A percentile compares a stretch with the other conserved stretches of the same genome.
Conservation (phyloP, 2,329 filamentous ascomycete genomes). For the Arthrobotrys megalospora region DNA sequence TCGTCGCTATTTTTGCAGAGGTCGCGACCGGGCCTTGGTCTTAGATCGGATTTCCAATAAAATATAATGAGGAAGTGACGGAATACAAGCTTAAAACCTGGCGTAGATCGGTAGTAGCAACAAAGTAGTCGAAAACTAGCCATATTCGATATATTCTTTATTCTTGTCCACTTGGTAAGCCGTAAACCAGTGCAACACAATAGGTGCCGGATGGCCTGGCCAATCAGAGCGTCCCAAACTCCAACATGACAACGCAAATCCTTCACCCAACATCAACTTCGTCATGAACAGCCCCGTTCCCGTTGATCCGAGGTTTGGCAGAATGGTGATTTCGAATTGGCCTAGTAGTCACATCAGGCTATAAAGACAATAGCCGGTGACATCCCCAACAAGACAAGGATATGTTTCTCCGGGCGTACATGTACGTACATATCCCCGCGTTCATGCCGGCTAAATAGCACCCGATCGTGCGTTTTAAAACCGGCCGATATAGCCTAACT, state of each 20-base stretch:
- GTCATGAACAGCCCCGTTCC: not conserved
- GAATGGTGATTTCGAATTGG: not conserved
- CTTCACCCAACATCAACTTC: not conserved
- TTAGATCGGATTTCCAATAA: too few relatives aligned
- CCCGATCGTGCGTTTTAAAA: constrained; percentile 33
- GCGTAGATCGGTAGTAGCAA: too few relatives aligned
- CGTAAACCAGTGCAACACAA: too few relatives aligned
- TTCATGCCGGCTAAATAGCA: constrained; percentile 21
- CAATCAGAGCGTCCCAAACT: not conserved
- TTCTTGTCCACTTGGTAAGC: too few relatives aligned
- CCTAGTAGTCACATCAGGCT: constrained; percentile 8
- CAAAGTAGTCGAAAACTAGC: too few relatives aligned
- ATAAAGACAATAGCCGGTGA: constrained; percentile 13
- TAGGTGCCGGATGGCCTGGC: not conserved
- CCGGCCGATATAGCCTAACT: constrained; percentile 22
- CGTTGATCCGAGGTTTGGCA: constrained; percentile 15
- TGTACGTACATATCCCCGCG: not conserved
- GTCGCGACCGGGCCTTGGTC: too few relatives aligned
- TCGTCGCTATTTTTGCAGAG: too few relatives aligned
- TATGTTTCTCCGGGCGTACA: constrained; percentile 5
- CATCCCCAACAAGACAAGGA: constrained; percentile 4
- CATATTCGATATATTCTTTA: too few relatives aligned
- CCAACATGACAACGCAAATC: not conserved
- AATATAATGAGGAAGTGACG: too few relatives aligned
- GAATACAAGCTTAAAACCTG: too few relatives aligned